Conservation (phyloP, 257 asterid genomes). For the Paulownia fortunei region DNA sequence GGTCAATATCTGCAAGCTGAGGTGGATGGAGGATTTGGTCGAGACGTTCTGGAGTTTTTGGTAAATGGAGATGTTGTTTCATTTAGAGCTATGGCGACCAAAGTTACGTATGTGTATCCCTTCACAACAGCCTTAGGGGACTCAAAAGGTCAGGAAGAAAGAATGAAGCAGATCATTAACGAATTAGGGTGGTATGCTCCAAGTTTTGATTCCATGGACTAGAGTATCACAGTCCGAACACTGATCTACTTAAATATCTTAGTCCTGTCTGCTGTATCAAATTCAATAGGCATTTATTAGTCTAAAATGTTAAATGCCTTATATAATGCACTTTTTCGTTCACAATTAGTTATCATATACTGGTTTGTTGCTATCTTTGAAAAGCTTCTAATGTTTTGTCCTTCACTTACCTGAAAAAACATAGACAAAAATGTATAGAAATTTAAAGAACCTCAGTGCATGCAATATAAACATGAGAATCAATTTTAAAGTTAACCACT, state of each 20-base stretch:
- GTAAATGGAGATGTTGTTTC: constrained; percentile 75
- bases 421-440: too few relatives aligned
- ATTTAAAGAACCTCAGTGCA: too few relatives aligned
- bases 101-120: constrained; percentile 82
- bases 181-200: constrained; percentile 94
- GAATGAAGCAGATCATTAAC: constrained; percentile 61
- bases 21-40: constrained; percentile 93
- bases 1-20: constrained; percentile 83
- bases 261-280: not conserved
- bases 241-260: not conserved
- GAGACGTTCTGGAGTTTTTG: constrained; percentile 82
- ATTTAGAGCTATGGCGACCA: constrained; percentile 85
- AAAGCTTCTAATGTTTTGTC: not conserved
- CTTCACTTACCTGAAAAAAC: too few relatives aligned
- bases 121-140: constrained; percentile 97
- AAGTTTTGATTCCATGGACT: constrained; percentile 70
- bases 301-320: not conserved
- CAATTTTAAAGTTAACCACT: too few relatives aligned
- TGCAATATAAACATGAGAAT: too few relatives aligned
- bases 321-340: not conserved
- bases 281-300: constrained; percentile 1
- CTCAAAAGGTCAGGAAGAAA: constrained; percentile 83
- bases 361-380: not conserved
- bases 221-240: constrained; percentile 14
- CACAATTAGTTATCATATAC: not conserved